Base-by-base conservation (phyloP, 768 basidiomycete species). In the Collybia sordida region DNA sequence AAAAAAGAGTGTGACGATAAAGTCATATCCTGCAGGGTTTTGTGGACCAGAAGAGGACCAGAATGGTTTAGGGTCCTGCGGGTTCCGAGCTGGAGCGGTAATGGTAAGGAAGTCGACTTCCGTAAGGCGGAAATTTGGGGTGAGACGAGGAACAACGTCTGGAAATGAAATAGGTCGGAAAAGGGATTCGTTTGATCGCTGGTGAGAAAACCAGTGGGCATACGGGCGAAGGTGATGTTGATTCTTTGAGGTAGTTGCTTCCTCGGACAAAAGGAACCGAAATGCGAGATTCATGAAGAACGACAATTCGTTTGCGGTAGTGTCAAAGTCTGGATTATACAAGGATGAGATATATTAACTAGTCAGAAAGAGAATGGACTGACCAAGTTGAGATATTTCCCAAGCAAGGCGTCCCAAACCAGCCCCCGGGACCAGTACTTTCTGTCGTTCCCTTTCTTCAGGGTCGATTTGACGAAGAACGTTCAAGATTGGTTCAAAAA, bases 131-230 rank as follows among this genome's bases (percentile, higher is more conserved):
- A 87, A 72, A 7, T 60, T 65, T 17, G 66, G 52, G 5, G 65
- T 63, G 28, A 78, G 67, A 3, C 77, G 71, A 0, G 86, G 86
- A 9, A 86, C 56, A 28, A 70, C 74, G 59, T 89, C 86, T 0
- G 87, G 87, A 56, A 88, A 85, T 0, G 60, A 51, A 44, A 86
- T 68, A 3, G 60, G 25, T 15, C 84, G 80, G 59, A 86, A 82
- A 2, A 83, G 60, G 9, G 73, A 62, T 12, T 70, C 70, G 12
- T 70, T 71, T 21, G 69, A 70, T 11, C 78, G 73, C 56, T 86
- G 83, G 60, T 89, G 86, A 15, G 86, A 87, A 64, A 85, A 86
- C 79, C 82, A 84, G 55, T 85, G 79, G 0, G 81, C 72, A 57
- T 80, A 87, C 0, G 87, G 87, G 37, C 78, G 74, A 5, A 88